Percentiles rank a stretch among this genome's conserved stretches.
Evolutionary conservation across 225 moss, liverwort and hornwort genomes (phyloP).

Genomic region (Marchantia paleacea): DNA sequence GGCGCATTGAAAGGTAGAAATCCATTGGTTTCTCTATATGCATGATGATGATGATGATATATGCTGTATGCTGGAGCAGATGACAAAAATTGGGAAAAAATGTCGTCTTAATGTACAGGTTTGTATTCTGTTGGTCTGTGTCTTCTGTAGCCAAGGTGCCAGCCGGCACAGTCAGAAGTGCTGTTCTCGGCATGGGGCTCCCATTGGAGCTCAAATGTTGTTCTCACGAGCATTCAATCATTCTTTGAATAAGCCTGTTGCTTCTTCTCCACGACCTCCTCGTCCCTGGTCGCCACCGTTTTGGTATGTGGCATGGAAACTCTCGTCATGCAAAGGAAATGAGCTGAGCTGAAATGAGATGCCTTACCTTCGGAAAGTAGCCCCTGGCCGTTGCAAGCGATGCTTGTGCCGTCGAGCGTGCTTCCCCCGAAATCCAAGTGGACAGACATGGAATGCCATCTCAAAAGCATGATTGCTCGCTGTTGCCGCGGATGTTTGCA

Average conservation of each 20-base stretch:
- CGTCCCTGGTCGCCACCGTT: neutral
- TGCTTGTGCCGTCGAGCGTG: neutral
- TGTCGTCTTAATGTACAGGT: constrained; percentile 21
- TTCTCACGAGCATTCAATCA: constrained; percentile 1
- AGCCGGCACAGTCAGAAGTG: neutral
- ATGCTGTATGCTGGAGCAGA: neutral
- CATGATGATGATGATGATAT: neutral
- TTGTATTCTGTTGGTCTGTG: constrained; percentile 14
- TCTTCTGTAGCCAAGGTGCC: constrained; percentile 5
- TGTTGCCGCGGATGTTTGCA: neutral
- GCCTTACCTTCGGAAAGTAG: neutral
- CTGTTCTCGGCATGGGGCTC: neutral
- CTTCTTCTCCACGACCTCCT: neutral
- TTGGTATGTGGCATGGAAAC: neutral
- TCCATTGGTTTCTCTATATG: constrained; percentile 12
- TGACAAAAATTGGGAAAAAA: constrained; percentile 2
- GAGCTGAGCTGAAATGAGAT: no score
- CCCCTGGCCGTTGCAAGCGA: neutral
- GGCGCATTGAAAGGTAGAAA: neutral
- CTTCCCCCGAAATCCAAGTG: neutral
- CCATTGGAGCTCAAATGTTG: constrained; percentile 13
- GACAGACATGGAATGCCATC: neutral
- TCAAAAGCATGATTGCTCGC: neutral
- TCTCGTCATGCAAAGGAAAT: neutral
- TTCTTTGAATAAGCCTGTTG: constrained; percentile 16